Percentiles rank a stretch among this genome's conserved stretches.
Evolutionary conservation across 805 yeast genomes (phyloP).

Genomic region (Candida caryicola): DNA sequence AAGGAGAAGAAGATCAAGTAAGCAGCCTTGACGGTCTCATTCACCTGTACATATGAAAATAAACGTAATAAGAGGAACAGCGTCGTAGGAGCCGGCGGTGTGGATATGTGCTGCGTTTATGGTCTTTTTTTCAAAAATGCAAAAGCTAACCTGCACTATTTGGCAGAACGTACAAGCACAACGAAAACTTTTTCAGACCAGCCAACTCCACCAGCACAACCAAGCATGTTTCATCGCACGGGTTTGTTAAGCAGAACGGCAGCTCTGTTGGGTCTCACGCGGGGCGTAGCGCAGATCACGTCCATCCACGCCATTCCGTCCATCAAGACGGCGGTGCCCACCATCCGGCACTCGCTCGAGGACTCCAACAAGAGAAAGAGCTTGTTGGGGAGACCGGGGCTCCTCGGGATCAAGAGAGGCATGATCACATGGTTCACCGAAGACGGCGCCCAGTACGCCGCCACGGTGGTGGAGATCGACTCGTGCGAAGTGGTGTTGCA

Average conservation of each 20-base stretch:
- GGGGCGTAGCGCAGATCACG: constrained; percentile 40
- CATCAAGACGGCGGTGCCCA: constrained; percentile 45
- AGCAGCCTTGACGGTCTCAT: constrained; percentile 4
- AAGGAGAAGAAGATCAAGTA: constrained; percentile 93
- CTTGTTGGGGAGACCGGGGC: constrained; percentile 76
- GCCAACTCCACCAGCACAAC: background rate
- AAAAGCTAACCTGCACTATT: no score
- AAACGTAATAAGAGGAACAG: no score
- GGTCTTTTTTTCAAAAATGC: no score
- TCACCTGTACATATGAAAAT: background rate
- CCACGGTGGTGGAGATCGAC: constrained; percentile 84
- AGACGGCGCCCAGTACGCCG: constrained; percentile 69
- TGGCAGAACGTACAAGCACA: background rate
- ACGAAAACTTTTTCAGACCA: constrained; percentile 1
- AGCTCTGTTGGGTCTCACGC: constrained; percentile 3
- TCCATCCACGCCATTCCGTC: constrained; percentile 53
- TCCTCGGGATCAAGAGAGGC: constrained; percentile 80
- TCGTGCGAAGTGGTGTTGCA: constrained; percentile 80
- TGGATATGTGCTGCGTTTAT: no score
- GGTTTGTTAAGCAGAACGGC: constrained; percentile 4
- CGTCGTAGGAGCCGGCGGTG: no score
- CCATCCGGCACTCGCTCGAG: constrained; percentile 64
- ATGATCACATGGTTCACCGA: constrained; percentile 83
- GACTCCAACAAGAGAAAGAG: constrained; percentile 69
- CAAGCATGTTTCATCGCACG: constrained; percentile 1